Evolutionary conservation across 1,284 basidiomycete species (phyloP).

Genomic region (Marasmius fiardii): DNA sequence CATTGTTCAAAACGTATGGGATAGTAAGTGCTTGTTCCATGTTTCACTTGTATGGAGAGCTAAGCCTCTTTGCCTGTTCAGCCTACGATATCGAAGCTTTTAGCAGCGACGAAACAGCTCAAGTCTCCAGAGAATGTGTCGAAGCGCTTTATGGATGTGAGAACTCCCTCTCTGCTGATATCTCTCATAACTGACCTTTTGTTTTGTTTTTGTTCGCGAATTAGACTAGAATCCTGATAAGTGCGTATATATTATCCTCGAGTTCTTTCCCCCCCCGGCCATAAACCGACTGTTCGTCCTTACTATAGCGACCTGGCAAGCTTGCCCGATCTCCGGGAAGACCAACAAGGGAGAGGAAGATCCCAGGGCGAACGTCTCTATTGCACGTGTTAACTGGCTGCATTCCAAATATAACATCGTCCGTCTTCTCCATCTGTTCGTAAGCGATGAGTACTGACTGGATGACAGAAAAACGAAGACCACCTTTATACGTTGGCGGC

Average conservation of each 20-base stretch:
- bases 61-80: background rate
- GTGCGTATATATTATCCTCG: too few species aligned
- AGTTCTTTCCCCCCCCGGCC: too few species aligned
- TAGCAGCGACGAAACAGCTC: background rate
- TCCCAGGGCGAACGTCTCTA: slow-evolving; percentile 39
- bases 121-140: background rate
- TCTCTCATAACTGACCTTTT: too few species aligned
- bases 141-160: background rate
- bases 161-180: too few species aligned
- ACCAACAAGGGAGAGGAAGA: slow-evolving; percentile 3
- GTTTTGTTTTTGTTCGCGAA: too few species aligned
- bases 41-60: background rate
- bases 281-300: too few species aligned
- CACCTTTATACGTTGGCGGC: slow-evolving; percentile 28
- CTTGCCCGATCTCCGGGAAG: background rate
- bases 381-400: slow-evolving; percentile 45
- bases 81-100: background rate
- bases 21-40: background rate
- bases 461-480: slow-evolving; percentile 26
- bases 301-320: too few species aligned
- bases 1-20: background rate
- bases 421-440: slow-evolving; percentile 10
- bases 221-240: too few species aligned
- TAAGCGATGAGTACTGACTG: background rate
- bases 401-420: slow-evolving; percentile 45